Percentiles rank a stretch among this genome's conserved stretches.
Evolutionary conservation across 2,329 filamentous ascomycete genomes (phyloP).

Genomic region (Curvularia spicifera): DNA sequence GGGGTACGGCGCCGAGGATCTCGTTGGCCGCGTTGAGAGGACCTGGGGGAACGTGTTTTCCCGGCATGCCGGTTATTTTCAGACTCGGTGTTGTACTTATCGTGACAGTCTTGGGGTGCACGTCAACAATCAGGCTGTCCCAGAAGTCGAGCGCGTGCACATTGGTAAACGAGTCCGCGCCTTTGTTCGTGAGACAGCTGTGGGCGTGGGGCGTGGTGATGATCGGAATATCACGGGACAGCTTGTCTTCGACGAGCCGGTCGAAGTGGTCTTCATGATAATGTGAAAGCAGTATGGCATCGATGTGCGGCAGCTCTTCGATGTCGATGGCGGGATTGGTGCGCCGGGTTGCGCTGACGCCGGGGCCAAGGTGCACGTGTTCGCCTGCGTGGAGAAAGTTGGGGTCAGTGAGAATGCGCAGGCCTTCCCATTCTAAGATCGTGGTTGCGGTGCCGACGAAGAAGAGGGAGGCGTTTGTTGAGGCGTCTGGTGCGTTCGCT

Average conservation of each 20-base stretch:
- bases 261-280: slow-evolving; percentile 69
- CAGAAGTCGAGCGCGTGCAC: slow-evolving; percentile 65
- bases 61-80: slow-evolving; percentile 68
- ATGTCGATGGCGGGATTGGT: slow-evolving; percentile 68
- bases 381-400: slow-evolving; percentile 69
- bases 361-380: slow-evolving; percentile 70
- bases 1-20: slow-evolving; percentile 62
- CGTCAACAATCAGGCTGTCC: slow-evolving; percentile 58
- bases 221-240: slow-evolving; percentile 64
- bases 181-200: slow-evolving; percentile 55
- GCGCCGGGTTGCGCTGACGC: slow-evolving; percentile 61
- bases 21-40: slow-evolving; percentile 56
- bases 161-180: slow-evolving; percentile 59
- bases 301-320: slow-evolving; percentile 64
- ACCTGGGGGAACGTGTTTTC: slow-evolving; percentile 64
- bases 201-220: slow-evolving; percentile 69
- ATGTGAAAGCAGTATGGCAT: slow-evolving; percentile 67
- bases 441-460: slow-evolving; percentile 66
- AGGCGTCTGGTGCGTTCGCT: slow-evolving; percentile 42
- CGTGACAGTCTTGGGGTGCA: slow-evolving; percentile 28
- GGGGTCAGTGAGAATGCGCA: slow-evolving; percentile 61
- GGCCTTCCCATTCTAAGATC: slow-evolving; percentile 60
- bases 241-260: slow-evolving; percentile 57
- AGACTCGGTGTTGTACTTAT: slow-evolving; percentile 51
- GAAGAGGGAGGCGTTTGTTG: slow-evolving; percentile 55